These are phyloP conservation scores for Aspergillus nidulans DNA, from an alignment of 495 filamentous ascomycete species.

Conservation along the genomic window DNA sequence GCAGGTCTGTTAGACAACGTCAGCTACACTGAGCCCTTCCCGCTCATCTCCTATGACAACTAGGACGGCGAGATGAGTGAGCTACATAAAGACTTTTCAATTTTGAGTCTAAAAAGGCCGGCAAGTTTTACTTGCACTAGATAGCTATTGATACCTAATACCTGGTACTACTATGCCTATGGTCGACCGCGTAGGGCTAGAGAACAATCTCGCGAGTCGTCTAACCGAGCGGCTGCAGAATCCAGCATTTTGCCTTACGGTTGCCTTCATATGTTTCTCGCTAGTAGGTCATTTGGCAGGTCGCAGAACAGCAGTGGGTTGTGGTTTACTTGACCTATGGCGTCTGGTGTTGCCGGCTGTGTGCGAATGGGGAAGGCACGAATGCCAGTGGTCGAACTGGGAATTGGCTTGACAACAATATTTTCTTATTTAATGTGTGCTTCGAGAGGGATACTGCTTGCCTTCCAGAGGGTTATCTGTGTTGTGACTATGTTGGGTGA, in stretches of 20 bases:
- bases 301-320: background rate
- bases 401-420: background rate
- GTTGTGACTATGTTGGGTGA: background rate
- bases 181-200: background rate
- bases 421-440: too few relatives aligned
- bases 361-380: background rate
- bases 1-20: background rate
- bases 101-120: constrained; percentile 5
- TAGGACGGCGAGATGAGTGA: constrained; percentile 13
- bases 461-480: background rate
- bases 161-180: background rate
- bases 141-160: background rate
- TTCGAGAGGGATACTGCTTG: background rate
- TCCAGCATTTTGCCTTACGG: constrained; percentile 4
- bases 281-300: background rate
- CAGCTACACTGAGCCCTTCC: constrained; percentile 16
- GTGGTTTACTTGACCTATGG: background rate
- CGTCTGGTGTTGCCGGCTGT: constrained; percentile 1
- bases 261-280: background rate
- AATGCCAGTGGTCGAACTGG: background rate
- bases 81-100: constrained; percentile 6
- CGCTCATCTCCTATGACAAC: constrained; percentile 14
- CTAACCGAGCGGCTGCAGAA: background rate
- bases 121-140: constrained; percentile 19
- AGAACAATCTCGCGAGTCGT: background rate